Percentiles rank a stretch among this genome's conserved stretches.
Evolutionary conservation across 148 eudicot genomes (phyloP).

Genomic region (Rhododendron mucronatum): DNA sequence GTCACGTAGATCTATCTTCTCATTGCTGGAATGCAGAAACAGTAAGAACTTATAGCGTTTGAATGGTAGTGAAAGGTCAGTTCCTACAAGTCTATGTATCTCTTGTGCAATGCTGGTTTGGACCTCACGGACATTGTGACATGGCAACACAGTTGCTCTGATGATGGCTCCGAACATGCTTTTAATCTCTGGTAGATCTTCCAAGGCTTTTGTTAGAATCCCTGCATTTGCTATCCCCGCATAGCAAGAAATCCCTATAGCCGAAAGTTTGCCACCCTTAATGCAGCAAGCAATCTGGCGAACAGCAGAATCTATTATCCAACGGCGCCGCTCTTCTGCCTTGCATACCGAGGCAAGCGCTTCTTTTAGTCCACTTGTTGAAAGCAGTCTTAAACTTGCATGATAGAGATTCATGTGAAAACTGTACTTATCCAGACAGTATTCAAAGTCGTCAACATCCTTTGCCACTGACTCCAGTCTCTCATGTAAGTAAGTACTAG

Average conservation of each 20-base stretch:
- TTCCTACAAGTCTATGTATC: neutral
- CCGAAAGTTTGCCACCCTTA: neutral
- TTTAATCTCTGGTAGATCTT: neutral
- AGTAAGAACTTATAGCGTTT: neutral
- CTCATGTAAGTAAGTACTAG: neutral
- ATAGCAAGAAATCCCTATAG: slow-evolving; percentile 5
- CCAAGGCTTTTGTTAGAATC: neutral
- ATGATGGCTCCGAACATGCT: neutral
- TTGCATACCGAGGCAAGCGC: neutral
- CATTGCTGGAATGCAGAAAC: neutral
- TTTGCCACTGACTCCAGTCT: neutral
- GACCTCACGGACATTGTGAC: neutral
- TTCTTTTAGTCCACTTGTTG: neutral
- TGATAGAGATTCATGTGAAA: neutral
- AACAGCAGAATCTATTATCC: neutral
- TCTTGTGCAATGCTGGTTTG: neutral
- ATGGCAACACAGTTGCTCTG: neutral
- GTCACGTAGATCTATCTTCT: neutral
- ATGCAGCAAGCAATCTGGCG: neutral
- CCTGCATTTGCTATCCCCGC: neutral
- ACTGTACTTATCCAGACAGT: neutral
- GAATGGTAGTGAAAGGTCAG: neutral
- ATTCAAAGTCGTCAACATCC: neutral
- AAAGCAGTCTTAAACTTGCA: neutral
- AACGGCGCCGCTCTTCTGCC: neutral